Evolutionary conservation across 768 basidiomycete species (phyloP), one percentile per base, ranked within the genome.

Genomic region (Leccinum uliginosum): DNA sequence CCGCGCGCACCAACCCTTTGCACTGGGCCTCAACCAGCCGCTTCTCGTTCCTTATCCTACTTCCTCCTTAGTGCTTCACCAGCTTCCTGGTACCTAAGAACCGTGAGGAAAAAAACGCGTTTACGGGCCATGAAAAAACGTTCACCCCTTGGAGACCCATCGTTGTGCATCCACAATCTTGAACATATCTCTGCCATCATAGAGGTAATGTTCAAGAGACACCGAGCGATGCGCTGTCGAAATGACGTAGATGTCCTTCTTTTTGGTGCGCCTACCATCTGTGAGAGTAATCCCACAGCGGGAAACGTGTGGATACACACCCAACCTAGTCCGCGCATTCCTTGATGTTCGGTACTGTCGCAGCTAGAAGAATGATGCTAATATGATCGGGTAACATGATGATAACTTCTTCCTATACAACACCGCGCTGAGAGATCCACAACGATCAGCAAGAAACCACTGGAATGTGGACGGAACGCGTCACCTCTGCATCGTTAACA

Each of bases 311-410:
- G 57, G 57, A 23, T 49, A 69, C 87, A 68, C 69, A 98, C 96
- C 97, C 97, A 57, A 98, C 96, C 97, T 97, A 99, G 62, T 94
- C 94, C 4, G 97, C 97, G 67, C 98, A 99, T 67, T 98, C 97
- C 68, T 89, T 92, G 12, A 95, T 93, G 67, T 99, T 99, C 8
- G 97, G 95, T 0, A 99, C 96, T 2, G 97, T 99, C 9, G 97
- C 97, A 3, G 95, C 98, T 15, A 99, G 78, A 44, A 99, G 77
- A 54, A 99, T 98, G 67, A 99, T 98, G 71, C 90, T 96, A 70
- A 98, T 90, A 73, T 99, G 96, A 62, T 98, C 97, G 0, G 97
- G 97, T 12, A 99, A 79, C 94, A 99, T 98, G 71, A 99, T 99
- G 62, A 99, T 99, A 26, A 99, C 96, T 74, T 99, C 96, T 74